These are phyloP conservation scores for Mrakia hoshinonis DNA, from an alignment of 768 basidiomycete species.

Conservation along the genomic window DNA sequence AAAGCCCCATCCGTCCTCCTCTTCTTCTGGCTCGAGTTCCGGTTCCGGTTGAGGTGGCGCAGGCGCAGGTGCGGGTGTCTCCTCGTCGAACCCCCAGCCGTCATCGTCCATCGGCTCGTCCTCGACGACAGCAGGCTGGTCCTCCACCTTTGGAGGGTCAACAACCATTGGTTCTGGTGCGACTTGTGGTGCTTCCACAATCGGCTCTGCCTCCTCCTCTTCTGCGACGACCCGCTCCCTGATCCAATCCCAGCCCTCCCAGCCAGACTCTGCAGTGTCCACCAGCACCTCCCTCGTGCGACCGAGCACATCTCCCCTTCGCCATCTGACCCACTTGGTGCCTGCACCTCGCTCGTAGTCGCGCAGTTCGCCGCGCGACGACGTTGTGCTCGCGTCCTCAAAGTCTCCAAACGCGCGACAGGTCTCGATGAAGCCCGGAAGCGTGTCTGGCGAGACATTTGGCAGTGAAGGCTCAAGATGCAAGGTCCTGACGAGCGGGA, in stretches of 20 bases:
- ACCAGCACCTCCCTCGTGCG: constrained; percentile 4
- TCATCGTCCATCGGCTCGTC: constrained; percentile 30
- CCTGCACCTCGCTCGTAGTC: constrained; percentile 4
- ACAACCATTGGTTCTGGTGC: background rate
- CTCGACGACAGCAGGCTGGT: background rate
- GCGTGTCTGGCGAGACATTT: background rate
- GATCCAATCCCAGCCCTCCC: constrained; percentile 19
- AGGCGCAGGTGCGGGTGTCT: constrained; percentile 7
- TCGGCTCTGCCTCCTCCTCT: constrained; percentile 1
- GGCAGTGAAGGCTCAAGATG: constrained; percentile 16
- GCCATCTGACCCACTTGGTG: constrained; percentile 4
- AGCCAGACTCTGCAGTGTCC: background rate
- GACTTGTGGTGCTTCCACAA: background rate
- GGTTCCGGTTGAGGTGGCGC: background rate
- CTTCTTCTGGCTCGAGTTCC: background rate
- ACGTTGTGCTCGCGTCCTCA: background rate
- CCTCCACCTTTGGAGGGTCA: background rate
- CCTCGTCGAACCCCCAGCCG: constrained; percentile 46
- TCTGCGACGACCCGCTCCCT: background rate
- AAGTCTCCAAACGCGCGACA: constrained; percentile 4
- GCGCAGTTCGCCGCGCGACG: background rate
- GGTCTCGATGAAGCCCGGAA: constrained; percentile 5
- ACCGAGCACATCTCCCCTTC: constrained; percentile 17
- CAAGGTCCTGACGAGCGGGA: constrained; percentile 8
- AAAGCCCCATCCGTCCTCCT: constrained; percentile 22